Conservation (phyloP, 345 rosid species). For the Pistacia vera region DNA sequence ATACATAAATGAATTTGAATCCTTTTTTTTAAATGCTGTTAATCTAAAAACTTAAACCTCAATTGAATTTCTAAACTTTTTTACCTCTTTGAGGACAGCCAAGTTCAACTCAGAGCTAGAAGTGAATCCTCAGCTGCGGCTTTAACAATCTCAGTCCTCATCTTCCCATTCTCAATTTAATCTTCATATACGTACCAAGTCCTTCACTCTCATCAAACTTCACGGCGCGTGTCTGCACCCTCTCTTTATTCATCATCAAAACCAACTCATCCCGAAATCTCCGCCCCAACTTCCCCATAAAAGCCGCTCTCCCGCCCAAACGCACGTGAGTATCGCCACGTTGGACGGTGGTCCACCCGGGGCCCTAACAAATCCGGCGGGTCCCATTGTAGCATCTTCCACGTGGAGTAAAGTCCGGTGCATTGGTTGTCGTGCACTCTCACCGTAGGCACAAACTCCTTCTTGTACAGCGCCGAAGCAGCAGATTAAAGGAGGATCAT, state of each 20-base stretch:
- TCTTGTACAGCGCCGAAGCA: constrained; percentile 85
- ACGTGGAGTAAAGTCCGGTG: constrained; percentile 83
- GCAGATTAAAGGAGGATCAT: constrained; percentile 84
- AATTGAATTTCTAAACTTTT: background rate
- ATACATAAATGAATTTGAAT: background rate
- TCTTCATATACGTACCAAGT: constrained; percentile 70
- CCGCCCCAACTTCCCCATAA: constrained; percentile 91
- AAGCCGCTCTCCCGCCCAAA: constrained; percentile 89
- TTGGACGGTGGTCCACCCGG: constrained; percentile 89
- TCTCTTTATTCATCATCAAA: constrained; percentile 81
- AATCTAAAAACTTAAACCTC: background rate
- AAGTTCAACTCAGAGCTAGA: constrained; percentile 68
- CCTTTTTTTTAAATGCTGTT: background rate
- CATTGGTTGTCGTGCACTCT: constrained; percentile 77
- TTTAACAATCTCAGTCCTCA: constrained; percentile 68
- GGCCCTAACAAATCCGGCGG: constrained; percentile 87
- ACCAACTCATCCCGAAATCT: constrained; percentile 73
- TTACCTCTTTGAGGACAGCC: constrained; percentile 88
- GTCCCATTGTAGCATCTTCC: constrained; percentile 97
- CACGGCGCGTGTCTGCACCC: constrained; percentile 83
- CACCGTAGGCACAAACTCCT: constrained; percentile 85
- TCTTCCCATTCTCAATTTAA: constrained; percentile 72
- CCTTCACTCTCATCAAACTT: constrained; percentile 56
- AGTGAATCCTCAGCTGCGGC: constrained; percentile 82
- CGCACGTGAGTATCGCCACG: constrained; percentile 86